Evolutionary conservation across 192 early-diverging fungal genomes (phyloP).

Genomic region (Pecoramyces ruminantium): DNA sequence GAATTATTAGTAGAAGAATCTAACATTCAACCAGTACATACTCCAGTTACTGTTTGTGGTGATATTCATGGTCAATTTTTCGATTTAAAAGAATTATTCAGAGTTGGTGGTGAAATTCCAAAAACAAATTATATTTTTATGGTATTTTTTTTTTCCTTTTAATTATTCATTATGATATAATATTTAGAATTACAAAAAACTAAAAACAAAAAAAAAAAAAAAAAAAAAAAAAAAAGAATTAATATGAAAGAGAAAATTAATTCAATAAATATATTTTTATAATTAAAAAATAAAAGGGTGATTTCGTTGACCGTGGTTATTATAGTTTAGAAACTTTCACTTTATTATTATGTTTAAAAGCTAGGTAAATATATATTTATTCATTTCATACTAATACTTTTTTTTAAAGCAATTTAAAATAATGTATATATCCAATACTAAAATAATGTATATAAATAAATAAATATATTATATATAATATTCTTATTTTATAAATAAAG

Average conservation of each 20-base stretch:
- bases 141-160: slow-evolving; percentile 22
- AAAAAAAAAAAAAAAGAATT: too few relatives aligned
- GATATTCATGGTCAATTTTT: slow-evolving; percentile 98
- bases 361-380: slow-evolving; percentile 32
- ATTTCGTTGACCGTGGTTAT: slow-evolving; percentile 97
- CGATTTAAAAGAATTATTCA: slow-evolving; percentile 88
- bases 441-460: too few relatives aligned
- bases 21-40: slow-evolving; percentile 89
- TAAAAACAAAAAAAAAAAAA: too few relatives aligned
- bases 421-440: too few relatives aligned
- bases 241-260: too few relatives aligned
- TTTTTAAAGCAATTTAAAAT: slow-evolving; percentile 1
- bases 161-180: too few relatives aligned
- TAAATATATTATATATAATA: too few relatives aligned
- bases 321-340: slow-evolving; percentile 94
- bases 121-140: slow-evolving; percentile 96
- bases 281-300: slow-evolving; percentile 57
- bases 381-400: background rate
- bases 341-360: slow-evolving; percentile 80
- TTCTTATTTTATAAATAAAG: slow-evolving; percentile 12
- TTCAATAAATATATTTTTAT: too few relatives aligned
- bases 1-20: slow-evolving; percentile 96
- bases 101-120: slow-evolving; percentile 86
- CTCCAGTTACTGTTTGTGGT: slow-evolving; percentile 94
- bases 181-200: too few relatives aligned